A percentile compares a stretch with the other conserved stretches of the same genome.
Evolutionary conservation across 257 asterid species (phyloP).

Genomic region (Agastache rugosa): DNA sequence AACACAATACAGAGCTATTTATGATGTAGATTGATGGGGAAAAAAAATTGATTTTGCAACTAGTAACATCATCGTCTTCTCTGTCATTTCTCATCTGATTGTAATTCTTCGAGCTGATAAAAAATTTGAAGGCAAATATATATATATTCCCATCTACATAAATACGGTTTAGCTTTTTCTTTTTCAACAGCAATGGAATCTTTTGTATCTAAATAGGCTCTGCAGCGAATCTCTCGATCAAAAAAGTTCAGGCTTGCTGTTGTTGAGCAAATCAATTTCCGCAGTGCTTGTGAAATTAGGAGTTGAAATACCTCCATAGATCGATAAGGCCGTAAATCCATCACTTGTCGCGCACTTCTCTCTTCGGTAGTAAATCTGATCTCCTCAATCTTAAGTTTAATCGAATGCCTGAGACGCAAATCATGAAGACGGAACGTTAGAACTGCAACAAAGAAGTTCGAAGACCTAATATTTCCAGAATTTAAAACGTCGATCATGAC

Average conservation of each 20-base stretch:
- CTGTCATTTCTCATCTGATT: not conserved
- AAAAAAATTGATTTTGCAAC: no score
- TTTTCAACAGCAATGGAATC: conserved; percentile 19
- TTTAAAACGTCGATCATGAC: not conserved
- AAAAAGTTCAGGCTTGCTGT: conserved; percentile 3
- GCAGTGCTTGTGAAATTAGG: not conserved
- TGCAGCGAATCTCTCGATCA: conserved; percentile 14
- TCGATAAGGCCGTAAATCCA: not conserved
- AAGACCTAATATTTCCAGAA: not conserved
- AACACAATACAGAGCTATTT: no score
- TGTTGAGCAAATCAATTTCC: conserved; percentile 14
- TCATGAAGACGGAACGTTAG: conserved; percentile 26
- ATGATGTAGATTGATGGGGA: no score
- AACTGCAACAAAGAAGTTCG: not conserved
- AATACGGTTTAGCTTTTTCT: not conserved
- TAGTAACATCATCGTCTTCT: not conserved
- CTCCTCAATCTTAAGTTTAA: conserved; percentile 75
- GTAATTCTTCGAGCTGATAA: conserved; percentile 1
- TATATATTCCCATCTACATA: not conserved
- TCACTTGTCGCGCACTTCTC: conserved; percentile 70
- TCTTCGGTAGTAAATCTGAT: conserved; percentile 83
- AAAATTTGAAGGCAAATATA: not conserved
- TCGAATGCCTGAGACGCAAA: conserved; percentile 54
- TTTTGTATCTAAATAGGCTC: conserved; percentile 1
- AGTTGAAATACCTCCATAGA: not conserved